Base-by-base conservation (phyloP, 768 basidiomycete genomes). In the Galerina marginata region DNA sequence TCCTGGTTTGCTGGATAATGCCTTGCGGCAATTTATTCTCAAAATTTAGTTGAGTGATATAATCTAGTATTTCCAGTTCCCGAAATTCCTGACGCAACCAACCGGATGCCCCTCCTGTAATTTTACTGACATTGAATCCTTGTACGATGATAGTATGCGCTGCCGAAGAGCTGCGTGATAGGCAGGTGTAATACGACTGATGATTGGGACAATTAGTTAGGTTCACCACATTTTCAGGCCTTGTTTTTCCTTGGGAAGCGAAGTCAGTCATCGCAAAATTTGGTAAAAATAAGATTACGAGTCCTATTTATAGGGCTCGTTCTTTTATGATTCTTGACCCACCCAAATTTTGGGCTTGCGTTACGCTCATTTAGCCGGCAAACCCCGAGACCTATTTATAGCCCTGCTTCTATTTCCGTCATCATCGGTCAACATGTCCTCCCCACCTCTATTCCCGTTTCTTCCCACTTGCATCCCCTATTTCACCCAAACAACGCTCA, bases 201-300 rank as follows among this genome's bases (percentile, higher is more conserved):
- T 74, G 73, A 45, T 25, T 59, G 23, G 39, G 29, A 12, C 60
- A 64, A 42, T 68, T 63, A 51, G 63, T 54, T 5, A 74, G 48
- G 48, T 76, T 69, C 0, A 72, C 69, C 0, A 70, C 56, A 67
- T 75, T 74, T 3, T 60, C 29, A 11, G 37, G 33, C 33, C 70
- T 58, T 9, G 73, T 72, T 46, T 71, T 73, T 2, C 76, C 76
- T 60, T 77, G 76, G 0, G 72, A 74, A 4, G 71, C 61, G 59
- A 71, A 76, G 49, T 74, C 75, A 4, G 75, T 76, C 72, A 75
- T 74, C 11, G 72, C 63, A 61, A 74, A 76, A 55, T 73, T 75
- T 1, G 63, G 61, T 2, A 71, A 29, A 2, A 75, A 50, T 12
- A 20, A 20, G 20, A 20, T 20, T 20, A 20, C 20, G 20, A 20